Base-by-base conservation (phyloP, 2,329 filamentous ascomycete species). In the Dichotomopilus funicola region DNA sequence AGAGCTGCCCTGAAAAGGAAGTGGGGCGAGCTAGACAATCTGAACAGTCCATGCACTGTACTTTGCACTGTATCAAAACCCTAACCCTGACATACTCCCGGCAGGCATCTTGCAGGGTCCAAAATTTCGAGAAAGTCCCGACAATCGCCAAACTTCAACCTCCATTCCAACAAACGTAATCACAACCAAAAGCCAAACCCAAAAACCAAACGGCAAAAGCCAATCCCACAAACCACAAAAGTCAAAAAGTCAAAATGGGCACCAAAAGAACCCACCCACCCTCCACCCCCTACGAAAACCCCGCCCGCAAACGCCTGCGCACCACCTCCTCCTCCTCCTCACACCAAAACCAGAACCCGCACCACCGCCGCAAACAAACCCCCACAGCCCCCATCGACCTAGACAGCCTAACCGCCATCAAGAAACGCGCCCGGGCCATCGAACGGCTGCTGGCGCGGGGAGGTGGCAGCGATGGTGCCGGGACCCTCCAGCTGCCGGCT, bases 381-480 rank as follows among this genome's bases (percentile, higher is more conserved):
- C 72, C 68, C 56, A 68, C 71, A 63, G 73, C 12, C 11, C 40
- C 73, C 58, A 69, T 72, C 9, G 77, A 73, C 59, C 72, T 76
- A 36, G 74, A 75, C 49, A 76, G 71, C 54, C 70, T 83, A 48
- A 81, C 81, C 66, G 80, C 80, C 65, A 76, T 88, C 51, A 91
- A 88, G 72, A 88, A 88, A 70, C 81, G 86, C 46, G 83, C 83
- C 56, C 79, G 89, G 53, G 83, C 85, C 51, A 81, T 91, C 54
- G 80, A 83, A 64, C 78, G 89, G 51, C 77, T 84, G 8, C 76
- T 92, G 37, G 75, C 80, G 47, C 77, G 79, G 58, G 77, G 79
- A 10, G 19, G 19, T 27, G 19, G 19, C 19, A 27, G 19, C 19
- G 19, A 27, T 27, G 19, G 19, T 27, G 19, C 19, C 19, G 19